Conservation (phyloP, 768 basidiomycete genomes). For the Suillus discolor region DNA sequence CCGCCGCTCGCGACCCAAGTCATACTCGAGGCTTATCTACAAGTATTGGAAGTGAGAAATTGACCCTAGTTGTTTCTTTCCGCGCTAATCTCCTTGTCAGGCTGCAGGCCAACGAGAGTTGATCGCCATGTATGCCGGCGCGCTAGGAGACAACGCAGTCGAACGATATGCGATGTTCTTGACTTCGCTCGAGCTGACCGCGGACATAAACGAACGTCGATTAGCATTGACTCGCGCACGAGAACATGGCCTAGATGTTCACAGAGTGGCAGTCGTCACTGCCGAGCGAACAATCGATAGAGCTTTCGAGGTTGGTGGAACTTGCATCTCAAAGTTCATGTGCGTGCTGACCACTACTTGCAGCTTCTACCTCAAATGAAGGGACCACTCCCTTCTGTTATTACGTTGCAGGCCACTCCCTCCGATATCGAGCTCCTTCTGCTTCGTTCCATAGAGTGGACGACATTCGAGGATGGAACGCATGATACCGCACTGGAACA, state of each 20-base stretch:
- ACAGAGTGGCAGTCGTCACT: slow-evolving; percentile 75
- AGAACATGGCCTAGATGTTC: slow-evolving; percentile 84
- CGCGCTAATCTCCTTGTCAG: slow-evolving; percentile 33
- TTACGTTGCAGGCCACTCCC: slow-evolving; percentile 55
- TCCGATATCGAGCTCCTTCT: slow-evolving; percentile 64
- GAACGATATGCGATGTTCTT: slow-evolving; percentile 93
- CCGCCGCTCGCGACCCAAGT: slow-evolving; percentile 76
- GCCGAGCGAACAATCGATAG: slow-evolving; percentile 78
- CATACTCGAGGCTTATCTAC: slow-evolving; percentile 87
- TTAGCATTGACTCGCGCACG: slow-evolving; percentile 73
- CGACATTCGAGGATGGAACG: slow-evolving; percentile 74
- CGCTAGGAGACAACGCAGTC: slow-evolving; percentile 87
- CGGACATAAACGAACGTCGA: slow-evolving; percentile 64
- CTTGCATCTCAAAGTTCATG: slow-evolving; percentile 4
- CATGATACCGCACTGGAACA: slow-evolving; percentile 80
- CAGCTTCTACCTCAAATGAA: slow-evolving; percentile 41
- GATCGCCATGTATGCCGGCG: slow-evolving; percentile 93
- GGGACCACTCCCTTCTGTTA: slow-evolving; percentile 63
- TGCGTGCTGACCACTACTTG: not conserved
- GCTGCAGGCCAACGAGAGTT: slow-evolving; percentile 78
- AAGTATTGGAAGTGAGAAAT: slow-evolving; percentile 73
- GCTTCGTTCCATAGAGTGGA: slow-evolving; percentile 92
- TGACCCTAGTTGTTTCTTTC: not conserved
- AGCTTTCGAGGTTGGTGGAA: slow-evolving; percentile 57
- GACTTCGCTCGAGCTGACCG: slow-evolving; percentile 67